Conservation (phyloP, 345 rosid genomes). For the Brassica napus region Da-Ae NC_063434.1:4254001-4254500, state of each 20-base stretch:
- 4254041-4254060: slow-evolving; percentile 28
- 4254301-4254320: neutral
- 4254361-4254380: neutral
- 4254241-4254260: slow-evolving; percentile 15
- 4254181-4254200: slow-evolving; percentile 23
- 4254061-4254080: slow-evolving; percentile 20
- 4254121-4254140: slow-evolving; percentile 25
- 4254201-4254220: slow-evolving; percentile 14
- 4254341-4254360: neutral
- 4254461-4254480: too few relatives aligned
- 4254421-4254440: too few relatives aligned
- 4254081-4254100: slow-evolving; percentile 6
- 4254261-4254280: slow-evolving; percentile 10
- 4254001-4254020: neutral
- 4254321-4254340: neutral
- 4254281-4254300: slow-evolving; percentile 1
- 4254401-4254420: neutral
- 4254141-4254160: slow-evolving; percentile 22
- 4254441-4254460: too few relatives aligned
- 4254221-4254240: slow-evolving; percentile 19
- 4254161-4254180: slow-evolving; percentile 21
- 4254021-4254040: neutral
- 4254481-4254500: too few relatives aligned
- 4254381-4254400: neutral
- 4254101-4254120: slow-evolving; percentile 21